A percentile compares a stretch with the other conserved stretches of the same genome.
These are phyloP conservation scores for Mortierella sp. DNA, from an alignment of 371 early-diverging fungal species.

Conservation along the genomic window DNA sequence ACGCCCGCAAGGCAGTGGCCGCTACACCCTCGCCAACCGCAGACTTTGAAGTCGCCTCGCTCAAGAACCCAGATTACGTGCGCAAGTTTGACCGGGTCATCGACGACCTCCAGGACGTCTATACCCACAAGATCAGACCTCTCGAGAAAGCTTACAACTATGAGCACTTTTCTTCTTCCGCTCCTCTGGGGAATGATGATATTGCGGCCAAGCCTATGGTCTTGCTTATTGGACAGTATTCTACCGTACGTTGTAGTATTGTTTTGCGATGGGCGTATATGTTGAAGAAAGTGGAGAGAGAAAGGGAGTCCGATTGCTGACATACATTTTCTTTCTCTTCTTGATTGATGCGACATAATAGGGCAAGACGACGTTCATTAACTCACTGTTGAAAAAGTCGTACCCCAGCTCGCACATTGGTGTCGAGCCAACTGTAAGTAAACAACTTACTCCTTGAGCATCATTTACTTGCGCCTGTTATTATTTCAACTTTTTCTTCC, in stretches of 20 bases:
- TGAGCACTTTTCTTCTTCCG: constrained; percentile 82
- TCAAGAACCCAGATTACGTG: constrained; percentile 54
- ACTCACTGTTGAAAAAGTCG: constrained; percentile 81
- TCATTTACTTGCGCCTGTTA: not conserved
- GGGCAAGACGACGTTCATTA: constrained; percentile 89
- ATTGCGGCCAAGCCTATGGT: constrained; percentile 90
- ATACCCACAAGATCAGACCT: constrained; percentile 80
- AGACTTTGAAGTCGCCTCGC: constrained; percentile 55
- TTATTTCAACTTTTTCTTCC: not conserved
- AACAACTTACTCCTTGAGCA: not conserved
- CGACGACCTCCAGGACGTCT: constrained; percentile 77
- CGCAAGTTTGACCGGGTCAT: constrained; percentile 73
- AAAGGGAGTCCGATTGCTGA: not conserved
- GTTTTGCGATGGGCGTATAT: not conserved
- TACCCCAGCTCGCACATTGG: constrained; percentile 92
- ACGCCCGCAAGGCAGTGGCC: not conserved
- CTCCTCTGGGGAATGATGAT: constrained; percentile 83
- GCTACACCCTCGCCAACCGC: constrained; percentile 1
- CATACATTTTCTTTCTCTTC: not conserved
- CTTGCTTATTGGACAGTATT: constrained; percentile 87
- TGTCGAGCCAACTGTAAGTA: constrained; percentile 81
- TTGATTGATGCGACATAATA: constrained; percentile 53
- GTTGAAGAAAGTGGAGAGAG: not conserved
- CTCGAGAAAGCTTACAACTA: constrained; percentile 83
- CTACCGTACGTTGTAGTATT: constrained; percentile 31